Percentiles rank a stretch among this genome's conserved stretches.
Conservation (phyloP, 2,329 filamentous ascomycete genomes). For the Epichloe aotearoae region DNA sequence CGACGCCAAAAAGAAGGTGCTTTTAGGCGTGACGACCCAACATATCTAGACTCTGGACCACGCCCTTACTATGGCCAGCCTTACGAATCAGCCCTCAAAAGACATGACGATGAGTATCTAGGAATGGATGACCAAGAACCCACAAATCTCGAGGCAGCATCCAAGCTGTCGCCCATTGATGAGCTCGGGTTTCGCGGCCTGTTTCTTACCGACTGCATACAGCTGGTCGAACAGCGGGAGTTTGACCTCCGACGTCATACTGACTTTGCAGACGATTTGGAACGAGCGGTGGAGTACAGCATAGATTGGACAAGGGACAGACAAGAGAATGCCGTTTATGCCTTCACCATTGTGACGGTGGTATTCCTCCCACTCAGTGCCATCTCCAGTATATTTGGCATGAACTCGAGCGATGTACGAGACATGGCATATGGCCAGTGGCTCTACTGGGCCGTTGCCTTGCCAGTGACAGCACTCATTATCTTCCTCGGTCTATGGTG, state of each 20-base stretch:
- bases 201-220: slow-evolving; percentile 25
- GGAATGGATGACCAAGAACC: slow-evolving; percentile 11
- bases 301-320: slow-evolving; percentile 28
- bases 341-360: slow-evolving; percentile 36
- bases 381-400: slow-evolving; percentile 36
- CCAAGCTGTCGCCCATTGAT: slow-evolving; percentile 24
- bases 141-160: slow-evolving; percentile 16
- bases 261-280: slow-evolving; percentile 19
- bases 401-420: slow-evolving; percentile 38
- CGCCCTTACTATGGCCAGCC: neutral
- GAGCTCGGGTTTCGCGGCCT: slow-evolving; percentile 24
- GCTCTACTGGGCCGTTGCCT: slow-evolving; percentile 35
- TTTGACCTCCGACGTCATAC: slow-evolving; percentile 19
- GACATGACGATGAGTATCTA: slow-evolving; percentile 11
- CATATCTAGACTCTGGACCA: neutral
- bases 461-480: slow-evolving; percentile 31
- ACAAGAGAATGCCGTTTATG: slow-evolving; percentile 34
- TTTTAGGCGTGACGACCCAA: neutral
- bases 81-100: neutral
- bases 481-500: slow-evolving; percentile 27
- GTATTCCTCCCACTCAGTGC: slow-evolving; percentile 34
- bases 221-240: slow-evolving; percentile 23
- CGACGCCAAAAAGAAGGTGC: neutral
- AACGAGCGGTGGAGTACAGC: slow-evolving; percentile 20
- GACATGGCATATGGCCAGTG: slow-evolving; percentile 35